Evolutionary conservation across 2,329 filamentous ascomycete species (phyloP).

Genomic region (Xylaria sp.): DNA sequence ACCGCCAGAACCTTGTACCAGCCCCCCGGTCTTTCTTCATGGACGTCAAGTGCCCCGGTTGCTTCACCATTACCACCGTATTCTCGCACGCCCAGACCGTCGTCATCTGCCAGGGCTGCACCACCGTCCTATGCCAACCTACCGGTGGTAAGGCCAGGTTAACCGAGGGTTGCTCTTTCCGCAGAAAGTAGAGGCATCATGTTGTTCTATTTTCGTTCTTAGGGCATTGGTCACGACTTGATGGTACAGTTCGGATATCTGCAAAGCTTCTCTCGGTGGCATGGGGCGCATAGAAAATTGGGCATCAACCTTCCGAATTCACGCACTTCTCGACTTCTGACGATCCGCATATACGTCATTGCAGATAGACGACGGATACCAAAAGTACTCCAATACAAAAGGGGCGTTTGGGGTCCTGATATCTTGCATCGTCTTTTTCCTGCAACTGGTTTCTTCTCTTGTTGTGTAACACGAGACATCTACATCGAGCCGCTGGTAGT

Average conservation of each 20-base stretch:
- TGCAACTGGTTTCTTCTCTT: slow-evolving; percentile 60
- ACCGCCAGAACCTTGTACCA: slow-evolving; percentile 84
- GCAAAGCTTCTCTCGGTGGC: slow-evolving; percentile 60
- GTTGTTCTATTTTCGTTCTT: slow-evolving; percentile 58
- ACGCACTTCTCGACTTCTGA: slow-evolving; percentile 48
- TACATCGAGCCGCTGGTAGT: slow-evolving; percentile 53
- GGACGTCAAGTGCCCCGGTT: slow-evolving; percentile 99
- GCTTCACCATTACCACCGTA: slow-evolving; percentile 99
- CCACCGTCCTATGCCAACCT: slow-evolving; percentile 98
- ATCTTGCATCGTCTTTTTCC: slow-evolving; percentile 73
- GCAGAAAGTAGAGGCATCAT: slow-evolving; percentile 89
- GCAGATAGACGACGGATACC: slow-evolving; percentile 79
- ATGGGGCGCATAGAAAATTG: slow-evolving; percentile 59
- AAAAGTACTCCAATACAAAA: slow-evolving; percentile 64
- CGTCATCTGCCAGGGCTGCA: slow-evolving; percentile 99
- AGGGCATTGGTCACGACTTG: slow-evolving; percentile 56
- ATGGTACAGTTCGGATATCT: slow-evolving; percentile 69
- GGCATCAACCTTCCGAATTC: slow-evolving; percentile 49
- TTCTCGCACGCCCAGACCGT: slow-evolving; percentile 99
- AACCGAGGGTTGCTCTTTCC: slow-evolving; percentile 99
- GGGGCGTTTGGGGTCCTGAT: slow-evolving; percentile 84
- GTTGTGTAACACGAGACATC: slow-evolving; percentile 48
- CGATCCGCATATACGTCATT: slow-evolving; percentile 56
- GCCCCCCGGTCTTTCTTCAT: slow-evolving; percentile 99
- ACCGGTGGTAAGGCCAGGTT: slow-evolving; percentile 99